These are phyloP conservation scores for Chaetoscypha palmicola DNA, from an alignment of 2,329 filamentous ascomycete genomes.

Conservation along the genomic window DNA sequence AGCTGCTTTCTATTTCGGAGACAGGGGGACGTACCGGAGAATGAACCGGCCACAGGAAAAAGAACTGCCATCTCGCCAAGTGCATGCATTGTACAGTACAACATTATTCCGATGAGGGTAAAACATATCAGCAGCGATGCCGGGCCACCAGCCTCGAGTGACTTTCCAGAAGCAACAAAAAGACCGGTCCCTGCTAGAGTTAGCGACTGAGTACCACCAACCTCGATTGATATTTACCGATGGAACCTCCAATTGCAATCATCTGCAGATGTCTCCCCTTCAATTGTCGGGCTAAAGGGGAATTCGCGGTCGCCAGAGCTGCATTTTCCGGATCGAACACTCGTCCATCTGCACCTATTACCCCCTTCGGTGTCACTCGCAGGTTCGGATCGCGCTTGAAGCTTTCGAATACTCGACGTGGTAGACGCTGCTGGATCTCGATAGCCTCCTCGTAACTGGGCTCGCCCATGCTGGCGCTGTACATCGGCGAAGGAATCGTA, in stretches of 20 bases:
- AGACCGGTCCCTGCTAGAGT: conserved; percentile 60
- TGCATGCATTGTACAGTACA: conserved; percentile 87
- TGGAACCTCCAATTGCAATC: conserved; percentile 94
- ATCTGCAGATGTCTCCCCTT: conserved; percentile 88
- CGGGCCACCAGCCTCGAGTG: conserved; percentile 66
- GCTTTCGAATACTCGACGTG: conserved; percentile 20
- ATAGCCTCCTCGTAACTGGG: conserved; percentile 23
- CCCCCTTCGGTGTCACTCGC: conserved; percentile 40
- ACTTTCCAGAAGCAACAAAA: conserved; percentile 75
- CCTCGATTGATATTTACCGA: conserved; percentile 44
- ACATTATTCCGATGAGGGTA: conserved; percentile 71
- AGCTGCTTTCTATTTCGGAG: too few relatives aligned
- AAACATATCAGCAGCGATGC: conserved; percentile 75
- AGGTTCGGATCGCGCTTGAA: conserved; percentile 34
- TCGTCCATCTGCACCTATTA: conserved; percentile 23
- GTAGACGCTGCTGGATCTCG: conserved; percentile 12
- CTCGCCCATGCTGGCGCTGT: conserved; percentile 14
- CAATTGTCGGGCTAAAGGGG: conserved; percentile 67
- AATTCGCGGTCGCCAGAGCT: conserved; percentile 58
- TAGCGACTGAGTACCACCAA: background rate
- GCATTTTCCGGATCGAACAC: conserved; percentile 58
- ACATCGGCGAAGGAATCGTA: conserved; percentile 7
- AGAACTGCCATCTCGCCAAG: conserved; percentile 86
- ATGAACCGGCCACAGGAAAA: conserved; percentile 87
- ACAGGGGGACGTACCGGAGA: too few relatives aligned